phyloP scores from a whole-genome alignment of 2,329 filamentous ascomycete species.

The Byssothecium circinans region DNA sequence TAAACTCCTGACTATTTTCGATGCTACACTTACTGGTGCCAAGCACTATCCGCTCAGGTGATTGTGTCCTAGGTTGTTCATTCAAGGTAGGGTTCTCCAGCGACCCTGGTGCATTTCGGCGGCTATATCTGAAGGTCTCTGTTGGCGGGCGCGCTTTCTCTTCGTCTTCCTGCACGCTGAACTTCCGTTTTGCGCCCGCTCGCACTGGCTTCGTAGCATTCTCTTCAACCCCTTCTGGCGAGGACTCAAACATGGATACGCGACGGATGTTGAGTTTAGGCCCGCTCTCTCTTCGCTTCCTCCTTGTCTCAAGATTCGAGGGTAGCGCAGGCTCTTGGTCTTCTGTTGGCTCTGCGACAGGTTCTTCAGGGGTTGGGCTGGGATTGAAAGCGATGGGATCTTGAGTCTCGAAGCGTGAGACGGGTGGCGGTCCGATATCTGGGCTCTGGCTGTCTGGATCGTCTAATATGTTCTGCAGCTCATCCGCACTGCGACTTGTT shows the following conservation, averaged over 20 bases:
- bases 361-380: constrained; percentile 23
- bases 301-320: constrained; percentile 55
- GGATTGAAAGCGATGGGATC: constrained; percentile 52
- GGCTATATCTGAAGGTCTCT: constrained; percentile 53
- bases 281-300: constrained; percentile 55
- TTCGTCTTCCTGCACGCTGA: constrained; percentile 56
- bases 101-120: constrained; percentile 31
- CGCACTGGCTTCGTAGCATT: constrained; percentile 36
- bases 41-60: constrained; percentile 41
- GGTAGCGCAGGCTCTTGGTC: constrained; percentile 44
- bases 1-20: constrained; percentile 12
- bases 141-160: constrained; percentile 34
- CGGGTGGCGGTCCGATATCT: constrained; percentile 64
- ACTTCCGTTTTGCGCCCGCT: constrained; percentile 60
- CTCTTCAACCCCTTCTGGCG: constrained; percentile 38
- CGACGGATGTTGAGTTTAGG: constrained; percentile 47
- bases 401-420: constrained; percentile 55
- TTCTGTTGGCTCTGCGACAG: constrained; percentile 34
- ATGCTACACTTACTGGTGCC: constrained; percentile 45
- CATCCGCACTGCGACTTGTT: constrained; percentile 54
- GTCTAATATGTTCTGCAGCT: constrained; percentile 59
- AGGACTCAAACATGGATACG: constrained; percentile 48
- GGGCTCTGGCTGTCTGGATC: constrained; percentile 63
- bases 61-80: constrained; percentile 21
- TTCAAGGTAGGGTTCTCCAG: constrained; percentile 18